These are phyloP conservation scores for Phanerochaete sordida DNA, from an alignment of 768 basidiomycete species.

Conservation along the genomic window DNA sequence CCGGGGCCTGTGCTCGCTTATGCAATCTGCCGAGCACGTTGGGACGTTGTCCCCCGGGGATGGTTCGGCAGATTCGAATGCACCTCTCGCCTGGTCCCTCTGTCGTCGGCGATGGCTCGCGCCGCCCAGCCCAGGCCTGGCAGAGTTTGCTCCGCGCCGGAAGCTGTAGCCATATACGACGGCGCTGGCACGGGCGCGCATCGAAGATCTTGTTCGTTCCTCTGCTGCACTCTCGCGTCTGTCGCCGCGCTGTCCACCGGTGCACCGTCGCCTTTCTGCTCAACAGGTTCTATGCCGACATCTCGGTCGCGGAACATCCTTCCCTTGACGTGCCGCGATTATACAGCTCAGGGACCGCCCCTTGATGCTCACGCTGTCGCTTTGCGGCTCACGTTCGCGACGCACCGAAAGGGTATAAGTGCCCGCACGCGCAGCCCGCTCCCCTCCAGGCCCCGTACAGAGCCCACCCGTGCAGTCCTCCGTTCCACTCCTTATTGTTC, in stretches of 20 bases:
- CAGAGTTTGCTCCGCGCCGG: neutral
- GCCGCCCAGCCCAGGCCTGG: neutral
- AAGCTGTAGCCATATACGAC: neutral
- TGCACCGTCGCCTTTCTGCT: neutral
- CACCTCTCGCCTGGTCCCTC: neutral
- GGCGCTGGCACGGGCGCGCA: neutral
- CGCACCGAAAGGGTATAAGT: neutral
- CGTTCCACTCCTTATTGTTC: constrained; percentile 1
- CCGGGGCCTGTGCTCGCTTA: neutral
- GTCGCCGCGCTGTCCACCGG: neutral
- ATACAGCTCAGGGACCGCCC: neutral
- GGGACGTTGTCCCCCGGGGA: neutral
- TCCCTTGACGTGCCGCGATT: neutral
- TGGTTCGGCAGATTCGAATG: neutral
- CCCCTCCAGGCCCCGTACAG: neutral
- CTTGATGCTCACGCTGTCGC: neutral
- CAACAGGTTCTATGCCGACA: neutral
- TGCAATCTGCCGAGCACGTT: neutral
- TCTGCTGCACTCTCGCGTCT: neutral
- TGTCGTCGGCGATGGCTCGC: neutral
- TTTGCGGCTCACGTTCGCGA: neutral
- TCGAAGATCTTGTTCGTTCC: neutral
- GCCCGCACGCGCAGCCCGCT: neutral
- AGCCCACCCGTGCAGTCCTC: neutral
- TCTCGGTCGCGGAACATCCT: neutral